These are phyloP conservation scores for Pholiota adiposa DNA, from an alignment of 1,284 basidiomycete species.

Conservation along the genomic window DNA sequence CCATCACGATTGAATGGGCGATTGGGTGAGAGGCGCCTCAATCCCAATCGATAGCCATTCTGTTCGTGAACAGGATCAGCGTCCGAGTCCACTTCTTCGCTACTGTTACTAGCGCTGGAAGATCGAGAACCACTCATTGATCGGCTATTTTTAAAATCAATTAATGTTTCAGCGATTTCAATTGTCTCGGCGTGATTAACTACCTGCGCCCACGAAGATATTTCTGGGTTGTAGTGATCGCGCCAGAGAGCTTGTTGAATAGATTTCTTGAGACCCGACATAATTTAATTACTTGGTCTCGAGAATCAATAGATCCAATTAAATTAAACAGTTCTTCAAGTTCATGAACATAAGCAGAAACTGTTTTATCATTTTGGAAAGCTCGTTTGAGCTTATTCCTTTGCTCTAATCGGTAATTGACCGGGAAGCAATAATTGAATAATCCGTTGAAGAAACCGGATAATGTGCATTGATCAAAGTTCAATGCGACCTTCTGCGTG, in stretches of 20 bases:
- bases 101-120: no score
- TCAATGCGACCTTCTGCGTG: constrained; percentile 32
- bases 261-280: constrained; percentile 34
- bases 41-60: no score
- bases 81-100: neutral
- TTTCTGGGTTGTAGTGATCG: constrained; percentile 33
- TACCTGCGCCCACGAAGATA: constrained; percentile 28
- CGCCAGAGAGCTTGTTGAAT: constrained; percentile 37
- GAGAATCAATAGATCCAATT: constrained; percentile 32
- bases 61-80: no score
- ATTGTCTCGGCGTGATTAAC: constrained; percentile 24
- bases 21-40: no score
- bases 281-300: constrained; percentile 34
- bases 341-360: constrained; percentile 7
- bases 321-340: constrained; percentile 23
- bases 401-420: constrained; percentile 35
- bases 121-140: neutral
- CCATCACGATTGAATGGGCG: no score
- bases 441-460: constrained; percentile 38
- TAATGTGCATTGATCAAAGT: constrained; percentile 29
- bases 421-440: constrained; percentile 49
- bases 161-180: constrained; percentile 25
- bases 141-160: neutral
- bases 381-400: constrained; percentile 24
- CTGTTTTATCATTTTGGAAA: constrained; percentile 22